Evolutionary conservation across 441 rosid genomes (phyloP), one percentile per base, ranked within the genome.

Genomic region (Erysimum pusillum): DNA sequence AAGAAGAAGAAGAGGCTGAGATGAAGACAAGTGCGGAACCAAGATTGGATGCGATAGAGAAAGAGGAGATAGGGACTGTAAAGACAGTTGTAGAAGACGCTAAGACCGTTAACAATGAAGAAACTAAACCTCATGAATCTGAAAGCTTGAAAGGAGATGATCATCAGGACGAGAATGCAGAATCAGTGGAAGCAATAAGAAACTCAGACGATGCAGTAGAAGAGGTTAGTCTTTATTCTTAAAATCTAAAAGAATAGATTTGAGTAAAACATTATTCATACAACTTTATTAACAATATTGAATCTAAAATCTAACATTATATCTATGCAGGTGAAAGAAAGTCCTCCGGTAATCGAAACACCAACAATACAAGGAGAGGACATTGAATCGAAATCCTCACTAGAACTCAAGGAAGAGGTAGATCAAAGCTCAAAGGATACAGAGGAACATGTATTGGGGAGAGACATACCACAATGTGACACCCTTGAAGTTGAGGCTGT

Each of bases 301-400:
- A 69, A 22, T 56, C 25, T 5, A 8, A 17, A 18, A 3, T 49
- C 28, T 49, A 49, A 49, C 28, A 49, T 49, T 49, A 49, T 35
- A 0, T 9, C 36, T 56, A 39, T 65, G 59, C 81, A 87, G 89
- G 62, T 61, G 31, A 44, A 63, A 61, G 75, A 52, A 67, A 60
- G 31, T 38, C 32, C 45, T 58, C 35, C 2, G 36, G 32, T 15
- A 32, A 41, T 66, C 20, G 73, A 57, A 58, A 61, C 20, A 12
- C 77, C 76, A 22, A 58, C 32, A 52, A 52, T 13, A 53, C 71
- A 53, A n/a, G 76, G 49, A 62, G 68, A 39, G 7, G 14, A 48
- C 6, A 18, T 2, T 34, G 18, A 38, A 22, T 22, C 35, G 9
- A 7, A 44, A 45, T 0, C 35, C 36, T 67, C 75, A n/a, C 9